Evolutionary conservation across 2,329 filamentous ascomycete genomes (phyloP).

Genomic region (Diaporthe citri): DNA sequence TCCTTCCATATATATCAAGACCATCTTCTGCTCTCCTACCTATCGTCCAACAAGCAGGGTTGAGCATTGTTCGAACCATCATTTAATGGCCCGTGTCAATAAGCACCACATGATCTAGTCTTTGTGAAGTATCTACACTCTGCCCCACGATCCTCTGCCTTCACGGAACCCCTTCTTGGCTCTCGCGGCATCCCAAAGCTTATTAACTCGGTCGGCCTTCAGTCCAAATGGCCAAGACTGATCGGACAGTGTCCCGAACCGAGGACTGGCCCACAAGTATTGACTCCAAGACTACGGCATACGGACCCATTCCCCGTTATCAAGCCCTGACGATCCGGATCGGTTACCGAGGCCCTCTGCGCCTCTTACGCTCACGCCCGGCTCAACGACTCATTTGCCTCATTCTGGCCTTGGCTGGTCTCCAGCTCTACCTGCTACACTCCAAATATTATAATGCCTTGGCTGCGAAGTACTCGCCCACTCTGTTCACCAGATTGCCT

Average conservation of each 20-base stretch:
- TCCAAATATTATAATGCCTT: slow-evolving; percentile 19
- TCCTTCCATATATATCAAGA: not conserved
- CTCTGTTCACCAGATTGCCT: slow-evolving; percentile 10
- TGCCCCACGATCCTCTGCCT: not conserved
- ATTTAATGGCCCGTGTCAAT: not conserved
- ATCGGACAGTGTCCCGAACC: not conserved
- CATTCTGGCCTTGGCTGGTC: not conserved
- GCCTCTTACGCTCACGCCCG: slow-evolving; percentile 27
- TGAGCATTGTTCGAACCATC: not conserved
- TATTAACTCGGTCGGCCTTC: not conserved
- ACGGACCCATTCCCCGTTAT: not conserved
- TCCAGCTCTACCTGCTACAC: slow-evolving; percentile 32
- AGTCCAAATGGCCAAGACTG: slow-evolving; percentile 27
- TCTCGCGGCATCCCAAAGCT: not conserved
- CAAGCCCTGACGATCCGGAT: slow-evolving; percentile 18
- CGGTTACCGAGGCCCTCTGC: slow-evolving; percentile 14
- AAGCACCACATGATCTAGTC: not conserved
- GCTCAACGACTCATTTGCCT: slow-evolving; percentile 22
- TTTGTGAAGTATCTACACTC: not conserved
- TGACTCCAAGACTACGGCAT: not conserved
- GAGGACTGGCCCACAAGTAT: not conserved
- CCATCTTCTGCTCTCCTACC: not conserved
- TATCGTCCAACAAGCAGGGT: not conserved
- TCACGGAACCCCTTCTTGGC: not conserved
- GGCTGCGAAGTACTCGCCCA: slow-evolving; percentile 31